Evolutionary conservation across 306 rosid species (phyloP).

Genomic region (Casuarina equisetifolia): DNA sequence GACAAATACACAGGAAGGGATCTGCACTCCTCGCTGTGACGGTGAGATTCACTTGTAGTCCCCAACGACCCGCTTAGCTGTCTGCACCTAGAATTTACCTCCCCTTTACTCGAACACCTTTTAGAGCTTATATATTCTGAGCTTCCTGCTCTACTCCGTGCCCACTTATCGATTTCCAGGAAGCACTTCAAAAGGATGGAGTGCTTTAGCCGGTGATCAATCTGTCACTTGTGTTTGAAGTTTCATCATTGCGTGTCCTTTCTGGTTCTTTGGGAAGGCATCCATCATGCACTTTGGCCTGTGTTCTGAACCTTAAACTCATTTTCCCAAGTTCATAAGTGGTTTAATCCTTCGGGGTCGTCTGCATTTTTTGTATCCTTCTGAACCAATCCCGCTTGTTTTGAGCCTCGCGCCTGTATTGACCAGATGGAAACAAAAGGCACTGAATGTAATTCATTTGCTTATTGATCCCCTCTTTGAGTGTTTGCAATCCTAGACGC

Average conservation of each 20-base stretch:
- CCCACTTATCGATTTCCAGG: slow-evolving; percentile 1
- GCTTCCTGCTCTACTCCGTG: slow-evolving; percentile 17
- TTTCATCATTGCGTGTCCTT: slow-evolving; percentile 33
- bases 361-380: slow-evolving; percentile 4
- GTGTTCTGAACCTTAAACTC: slow-evolving; percentile 32
- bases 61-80: slow-evolving; percentile 35
- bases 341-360: slow-evolving; percentile 10
- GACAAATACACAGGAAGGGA: neutral
- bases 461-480: neutral
- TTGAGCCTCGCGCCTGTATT: slow-evolving; percentile 18
- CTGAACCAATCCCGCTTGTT: neutral
- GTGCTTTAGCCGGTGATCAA: slow-evolving; percentile 6
- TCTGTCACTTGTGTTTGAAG: slow-evolving; percentile 6
- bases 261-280: slow-evolving; percentile 25
- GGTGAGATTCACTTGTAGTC: slow-evolving; percentile 34
- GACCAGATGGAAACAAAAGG: slow-evolving; percentile 3
- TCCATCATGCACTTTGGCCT: slow-evolving; percentile 31
- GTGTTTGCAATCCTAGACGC: neutral
- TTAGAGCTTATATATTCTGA: slow-evolving; percentile 30
- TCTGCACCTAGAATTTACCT: slow-evolving; percentile 36
- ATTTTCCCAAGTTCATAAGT: slow-evolving; percentile 15
- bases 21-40: slow-evolving; percentile 29
- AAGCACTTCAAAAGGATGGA: neutral
- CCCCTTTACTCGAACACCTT: neutral
- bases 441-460: slow-evolving; percentile 44